These are phyloP conservation scores for Cladochytrium replicatum DNA, from an alignment of 192 early-diverging fungal species.

Conservation along the genomic window DNA sequence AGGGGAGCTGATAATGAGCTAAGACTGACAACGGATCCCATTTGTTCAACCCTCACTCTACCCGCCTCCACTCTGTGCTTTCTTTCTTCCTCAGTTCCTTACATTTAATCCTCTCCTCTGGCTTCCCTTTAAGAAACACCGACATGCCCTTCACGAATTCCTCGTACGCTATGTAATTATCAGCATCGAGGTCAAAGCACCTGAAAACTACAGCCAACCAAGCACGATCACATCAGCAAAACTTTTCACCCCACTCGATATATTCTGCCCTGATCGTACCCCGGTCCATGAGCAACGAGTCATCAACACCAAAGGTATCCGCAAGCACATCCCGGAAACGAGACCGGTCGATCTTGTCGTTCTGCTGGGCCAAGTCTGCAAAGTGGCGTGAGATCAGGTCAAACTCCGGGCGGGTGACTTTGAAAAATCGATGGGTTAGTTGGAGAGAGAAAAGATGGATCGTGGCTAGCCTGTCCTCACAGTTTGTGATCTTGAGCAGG, in stretches of 20 bases:
- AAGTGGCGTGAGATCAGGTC: conserved; percentile 33
- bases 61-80: not conserved
- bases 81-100: conserved; percentile 1
- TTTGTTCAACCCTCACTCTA: not conserved
- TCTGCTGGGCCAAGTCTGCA: conserved; percentile 14
- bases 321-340: conserved; percentile 46
- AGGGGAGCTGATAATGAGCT: not conserved
- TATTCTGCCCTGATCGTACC: conserved; percentile 16
- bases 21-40: not conserved
- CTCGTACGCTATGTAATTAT: conserved; percentile 47
- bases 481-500: conserved; percentile 22
- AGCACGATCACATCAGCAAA: not conserved
- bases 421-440: not conserved
- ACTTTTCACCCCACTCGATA: not conserved
- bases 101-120: conserved; percentile 43
- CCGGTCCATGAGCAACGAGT: conserved; percentile 51
- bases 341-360: conserved; percentile 48
- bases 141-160: conserved; percentile 51
- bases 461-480: conserved; percentile 6
- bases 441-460: no score
- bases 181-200: conserved; percentile 49
- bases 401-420: conserved; percentile 37
- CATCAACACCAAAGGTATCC: conserved; percentile 50
- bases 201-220: conserved; percentile 37
- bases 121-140: conserved; percentile 41